Conservation (phyloP, 192 early-diverging fungal species). For the Martensiomyces pterosporus region DNA sequence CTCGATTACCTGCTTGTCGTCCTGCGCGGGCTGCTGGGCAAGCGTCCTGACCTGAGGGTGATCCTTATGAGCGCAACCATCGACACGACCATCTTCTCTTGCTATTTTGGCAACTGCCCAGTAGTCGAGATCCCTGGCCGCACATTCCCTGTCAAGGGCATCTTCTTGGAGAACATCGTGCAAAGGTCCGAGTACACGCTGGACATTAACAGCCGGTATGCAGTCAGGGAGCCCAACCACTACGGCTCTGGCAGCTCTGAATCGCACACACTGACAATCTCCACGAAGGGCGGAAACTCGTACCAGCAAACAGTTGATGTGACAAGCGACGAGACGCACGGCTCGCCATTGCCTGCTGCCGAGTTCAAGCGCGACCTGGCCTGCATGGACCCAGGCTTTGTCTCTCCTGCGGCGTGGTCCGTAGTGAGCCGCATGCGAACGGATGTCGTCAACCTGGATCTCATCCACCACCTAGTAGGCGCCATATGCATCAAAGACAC, state of each 20-base stretch:
- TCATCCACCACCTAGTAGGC: constrained; percentile 56
- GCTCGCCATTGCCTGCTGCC: neutral
- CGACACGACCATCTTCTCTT: constrained; percentile 70
- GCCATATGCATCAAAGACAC: constrained; percentile 25
- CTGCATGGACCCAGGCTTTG: neutral
- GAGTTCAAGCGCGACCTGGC: neutral
- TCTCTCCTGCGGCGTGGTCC: constrained; percentile 5
- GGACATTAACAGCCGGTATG: constrained; percentile 2
- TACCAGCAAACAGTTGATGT: neutral
- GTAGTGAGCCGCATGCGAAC: constrained; percentile 33
- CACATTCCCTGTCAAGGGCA: constrained; percentile 59
- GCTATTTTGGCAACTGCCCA: constrained; percentile 68
- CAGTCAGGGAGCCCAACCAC: neutral
- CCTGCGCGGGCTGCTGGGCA: constrained; percentile 61
- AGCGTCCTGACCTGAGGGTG: constrained; percentile 55
- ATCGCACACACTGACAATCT: neutral
- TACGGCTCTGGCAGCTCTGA: neutral
- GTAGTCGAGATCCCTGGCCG: constrained; percentile 66
- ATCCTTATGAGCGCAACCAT: constrained; percentile 90
- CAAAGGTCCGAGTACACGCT: constrained; percentile 9
- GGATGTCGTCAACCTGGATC: constrained; percentile 54
- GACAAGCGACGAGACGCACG: neutral
- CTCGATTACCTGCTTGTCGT: constrained; percentile 80
- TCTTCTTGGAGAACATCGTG: constrained; percentile 39
- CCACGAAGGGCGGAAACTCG: neutral